Evolutionary conservation across 805 yeast genomes (phyloP).

Genomic region (Starmerella cellae): DNA sequence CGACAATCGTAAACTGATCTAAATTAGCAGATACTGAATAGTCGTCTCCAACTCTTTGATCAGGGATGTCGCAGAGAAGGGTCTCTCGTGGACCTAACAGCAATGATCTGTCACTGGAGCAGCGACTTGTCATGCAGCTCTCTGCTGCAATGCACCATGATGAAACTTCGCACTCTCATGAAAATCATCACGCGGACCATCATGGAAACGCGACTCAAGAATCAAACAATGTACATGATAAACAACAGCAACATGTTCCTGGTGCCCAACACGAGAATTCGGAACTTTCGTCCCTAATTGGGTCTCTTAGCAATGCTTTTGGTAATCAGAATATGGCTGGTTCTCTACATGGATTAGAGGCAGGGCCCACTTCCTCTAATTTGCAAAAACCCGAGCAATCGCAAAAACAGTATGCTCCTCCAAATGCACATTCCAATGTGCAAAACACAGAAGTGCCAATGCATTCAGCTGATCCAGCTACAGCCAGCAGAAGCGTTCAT

Average conservation of each 20-base stretch:
- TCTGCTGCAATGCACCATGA: conserved; percentile 18
- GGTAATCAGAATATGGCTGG: too few relatives aligned
- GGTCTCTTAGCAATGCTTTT: conserved; percentile 3
- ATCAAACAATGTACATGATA: not conserved
- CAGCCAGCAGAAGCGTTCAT: too few relatives aligned
- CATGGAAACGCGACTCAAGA: not conserved
- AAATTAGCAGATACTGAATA: too few relatives aligned
- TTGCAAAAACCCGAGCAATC: too few relatives aligned
- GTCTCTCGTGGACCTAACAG: conserved; percentile 1
- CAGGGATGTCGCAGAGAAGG: not conserved
- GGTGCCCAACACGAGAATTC: not conserved
- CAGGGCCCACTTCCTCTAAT: too few relatives aligned
- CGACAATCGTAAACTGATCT: too few relatives aligned
- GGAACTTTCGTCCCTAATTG: conserved; percentile 1
- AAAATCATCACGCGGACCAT: not conserved
- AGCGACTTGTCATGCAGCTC: conserved; percentile 19
- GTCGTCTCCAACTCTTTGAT: too few relatives aligned
- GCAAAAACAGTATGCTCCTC: too few relatives aligned
- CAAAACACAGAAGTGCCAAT: too few relatives aligned
- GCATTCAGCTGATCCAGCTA: too few relatives aligned
- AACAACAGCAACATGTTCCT: not conserved
- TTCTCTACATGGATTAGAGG: too few relatives aligned
- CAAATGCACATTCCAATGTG: too few relatives aligned
- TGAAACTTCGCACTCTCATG: conserved; percentile 1
- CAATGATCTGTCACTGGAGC: conserved; percentile 16